phyloP scores from a whole-genome alignment of 257 asterid species.

The Scutellaria baicalensis region DNA sequence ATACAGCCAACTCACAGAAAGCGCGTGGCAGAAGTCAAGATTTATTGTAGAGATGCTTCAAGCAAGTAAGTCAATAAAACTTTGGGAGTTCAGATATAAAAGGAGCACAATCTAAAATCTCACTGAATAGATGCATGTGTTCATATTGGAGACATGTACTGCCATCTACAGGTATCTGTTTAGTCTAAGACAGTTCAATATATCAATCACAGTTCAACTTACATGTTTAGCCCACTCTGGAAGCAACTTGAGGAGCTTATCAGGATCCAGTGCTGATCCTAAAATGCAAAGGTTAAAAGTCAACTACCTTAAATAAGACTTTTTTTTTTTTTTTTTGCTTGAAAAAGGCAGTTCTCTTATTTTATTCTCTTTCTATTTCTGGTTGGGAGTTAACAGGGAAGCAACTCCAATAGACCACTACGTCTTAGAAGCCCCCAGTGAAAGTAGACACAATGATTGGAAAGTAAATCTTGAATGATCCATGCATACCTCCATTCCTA shows the following conservation, averaged over 20 bases:
- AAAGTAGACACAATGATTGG: background rate
- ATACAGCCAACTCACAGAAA: background rate
- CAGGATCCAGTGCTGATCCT: constrained; percentile 52
- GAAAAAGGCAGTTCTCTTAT: background rate
- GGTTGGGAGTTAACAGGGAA: background rate
- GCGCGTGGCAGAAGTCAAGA: background rate
- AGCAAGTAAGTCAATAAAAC: background rate
- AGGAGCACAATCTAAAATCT: background rate
- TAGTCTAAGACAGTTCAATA: background rate
- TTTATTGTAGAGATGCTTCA: background rate
- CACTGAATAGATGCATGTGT: background rate
- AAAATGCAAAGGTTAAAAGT: constrained; percentile 14
- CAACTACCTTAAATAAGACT: background rate
- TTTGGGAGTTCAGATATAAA: background rate
- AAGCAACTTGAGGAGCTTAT: constrained; percentile 59
- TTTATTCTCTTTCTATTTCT: background rate
- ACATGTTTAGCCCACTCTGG: constrained; percentile 80
- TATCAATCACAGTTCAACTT: constrained; percentile 22
- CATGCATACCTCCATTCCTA: constrained; percentile 40
- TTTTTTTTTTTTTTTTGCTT: background rate
- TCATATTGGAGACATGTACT: background rate
- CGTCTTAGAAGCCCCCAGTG: background rate
- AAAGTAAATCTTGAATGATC: constrained; percentile 7
- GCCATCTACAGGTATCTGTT: background rate
- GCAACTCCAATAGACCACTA: background rate